Evolutionary conservation across 2,329 filamentous ascomycete genomes (phyloP).

Genomic region (Elsinoe ampelina): DNA sequence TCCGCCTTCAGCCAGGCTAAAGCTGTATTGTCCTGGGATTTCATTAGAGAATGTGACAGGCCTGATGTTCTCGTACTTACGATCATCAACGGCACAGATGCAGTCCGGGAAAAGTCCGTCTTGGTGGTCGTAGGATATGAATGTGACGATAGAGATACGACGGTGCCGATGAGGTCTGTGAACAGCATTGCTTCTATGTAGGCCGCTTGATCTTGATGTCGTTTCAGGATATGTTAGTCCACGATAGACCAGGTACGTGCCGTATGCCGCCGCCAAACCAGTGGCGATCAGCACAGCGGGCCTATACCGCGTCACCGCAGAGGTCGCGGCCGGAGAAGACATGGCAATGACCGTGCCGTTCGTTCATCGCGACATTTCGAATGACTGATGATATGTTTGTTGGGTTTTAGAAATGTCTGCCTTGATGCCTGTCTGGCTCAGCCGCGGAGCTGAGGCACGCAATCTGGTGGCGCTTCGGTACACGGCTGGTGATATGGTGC

Average conservation of each 20-base stretch:
- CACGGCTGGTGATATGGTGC: too few species aligned
- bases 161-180: conserved; percentile 34
- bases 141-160: background rate
- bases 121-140: background rate
- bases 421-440: background rate
- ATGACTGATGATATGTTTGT: background rate
- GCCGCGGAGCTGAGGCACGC: background rate
- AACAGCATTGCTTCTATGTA: conserved; percentile 60
- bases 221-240: conserved; percentile 25
- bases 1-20: conserved; percentile 9
- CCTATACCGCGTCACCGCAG: conserved; percentile 26
- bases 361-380: background rate
- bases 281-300: conserved; percentile 49
- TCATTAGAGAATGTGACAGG: conserved; percentile 13
- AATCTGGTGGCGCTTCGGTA: background rate
- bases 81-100: conserved; percentile 7
- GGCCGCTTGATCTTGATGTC: conserved; percentile 24
- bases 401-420: background rate
- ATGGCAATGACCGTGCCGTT: background rate
- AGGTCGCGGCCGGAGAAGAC: conserved; percentile 1
- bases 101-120: background rate
- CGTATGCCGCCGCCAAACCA: conserved; percentile 47
- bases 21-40: conserved; percentile 9
- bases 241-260: conserved; percentile 50
- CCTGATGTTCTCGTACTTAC: conserved; percentile 15